Base-by-base conservation (phyloP, 345 rosid species). In the Alliaria petiolata region DNA sequence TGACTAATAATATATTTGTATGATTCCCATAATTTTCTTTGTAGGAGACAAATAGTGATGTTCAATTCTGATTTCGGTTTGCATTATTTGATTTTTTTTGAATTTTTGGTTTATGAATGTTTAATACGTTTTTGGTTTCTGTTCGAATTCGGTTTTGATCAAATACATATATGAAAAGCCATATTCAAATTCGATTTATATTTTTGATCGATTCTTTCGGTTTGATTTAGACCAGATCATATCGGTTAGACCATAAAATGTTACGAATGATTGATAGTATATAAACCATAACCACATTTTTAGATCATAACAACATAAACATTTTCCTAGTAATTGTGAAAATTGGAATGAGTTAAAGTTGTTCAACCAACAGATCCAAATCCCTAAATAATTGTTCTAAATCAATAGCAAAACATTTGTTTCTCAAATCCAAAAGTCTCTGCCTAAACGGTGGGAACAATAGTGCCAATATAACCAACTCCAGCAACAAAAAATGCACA, bases 401-500 rank as follows among this genome's bases (percentile, higher is more conserved):
- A 47, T 56, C 52, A 56, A 50, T 46, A 38, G 20, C 36, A 59
- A 59, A 35, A 8, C 20, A 63, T 31, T 43, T 60, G 56, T 33
- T 67, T 67, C 22, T 20, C 14, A 67, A 47, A 45, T 43, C 36
- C 50, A 61, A 43, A 43, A 28, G 3, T 49, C 3, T 33, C n/a
- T 8, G 2, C 19, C 60, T 75, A 75, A 75, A 0, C 28, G 13
- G 40, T 30, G 16, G 96, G 89, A 33, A 90, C 84, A 36, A 89
- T 47, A 19, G 93, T 89, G 70, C 98, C 97, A 35, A 87, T 80
- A 62, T 86, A 89, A 40, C 97, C 96, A 39, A 86, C 70, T 4
- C 97, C 97, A 6, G 89, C 86, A 8, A 93, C 70, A 51, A 89
- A 87, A 82, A 93, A 93, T 69, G 98, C 90, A 2, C 83, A 65